Base-by-base conservation (phyloP, 2,329 filamentous ascomycete species). In the Westerdykella sp. region DNA sequence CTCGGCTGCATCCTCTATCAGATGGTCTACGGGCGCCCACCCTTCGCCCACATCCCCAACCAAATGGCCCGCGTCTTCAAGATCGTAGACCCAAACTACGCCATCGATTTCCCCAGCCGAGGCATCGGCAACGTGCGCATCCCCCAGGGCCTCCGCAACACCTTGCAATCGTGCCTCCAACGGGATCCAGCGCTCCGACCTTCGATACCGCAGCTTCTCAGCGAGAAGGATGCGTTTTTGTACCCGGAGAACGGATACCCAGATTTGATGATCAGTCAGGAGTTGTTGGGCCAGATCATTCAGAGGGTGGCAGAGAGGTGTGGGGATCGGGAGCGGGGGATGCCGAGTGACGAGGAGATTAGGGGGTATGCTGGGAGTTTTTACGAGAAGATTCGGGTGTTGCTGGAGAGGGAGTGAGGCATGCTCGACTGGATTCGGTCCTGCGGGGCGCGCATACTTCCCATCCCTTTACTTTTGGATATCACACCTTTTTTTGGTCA, bases 1-100 rank as follows among this genome's bases (percentile, higher is more conserved):
- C 70, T 98, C 12, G 93, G 93, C 14, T 98, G 93, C 62, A 97
- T 98, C 48, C 74, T 98, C 12, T 98, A 95, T 70, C 91, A 97
- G 64, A 94, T 98, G 86, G 87, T 91, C 1, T 98, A 98, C 62
- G 93, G 93, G n/a, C 78, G 84, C n/a, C 85, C 88, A 3, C 93
- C 93, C 0, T 98, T 98, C 60, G 89, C 84, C 12, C 90, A 97
- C 62, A 94, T 98, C 54, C 74, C 80, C 45, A 93, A 91, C 67
- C 87, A 84, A 59, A 87, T 95, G 72, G 81, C 86, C 31, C 83
- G 88, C 16, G 93, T 94, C 63, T 83, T 88, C 66, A 86, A 87
- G 46, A 93, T 94, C 60, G 86, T 89, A 53, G 87, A 91, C 65
- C 86, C 81, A 67, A 76, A 81, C 43, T 81, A 89, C 64, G 65